Evolutionary conservation across 495 filamentous ascomycete species (phyloP), one percentile per base, ranked within the genome.

Genomic region (Aspergillus diversus): DNA sequence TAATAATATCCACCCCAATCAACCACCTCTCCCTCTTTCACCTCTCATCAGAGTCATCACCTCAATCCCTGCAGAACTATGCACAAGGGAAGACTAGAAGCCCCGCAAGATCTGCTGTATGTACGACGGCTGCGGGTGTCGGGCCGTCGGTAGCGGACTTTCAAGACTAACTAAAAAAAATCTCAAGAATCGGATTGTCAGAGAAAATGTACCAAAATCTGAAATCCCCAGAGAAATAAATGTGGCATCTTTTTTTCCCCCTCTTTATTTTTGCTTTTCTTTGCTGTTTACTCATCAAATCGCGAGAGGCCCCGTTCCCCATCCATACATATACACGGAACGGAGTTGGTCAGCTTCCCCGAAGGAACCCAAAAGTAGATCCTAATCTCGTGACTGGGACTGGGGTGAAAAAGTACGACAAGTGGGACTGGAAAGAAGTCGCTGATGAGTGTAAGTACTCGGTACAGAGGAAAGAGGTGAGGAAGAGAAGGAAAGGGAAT

Each of bases 91-190:
- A 42, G 39, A 48, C 34, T 46, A 57, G 32, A 58, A 9, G 64
- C 61, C 64, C 64, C 64, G 67, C 64, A 66, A 63, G 67, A 66
- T 65, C 64, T 64, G 52, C 64, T 69, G 67, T 64, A 70, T 67
- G 68, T 70, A 65, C 67, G 68, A 67, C 68, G 68, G 68, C 64
- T 65, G 64, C 68, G 68, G 68, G 68, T 57, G 64, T 66, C 68
- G 68, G 68, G 32, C 68, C 68, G 68, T 70, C 68, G 55, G 64
- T 70, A 70, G 68, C 64, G 68, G 64, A 66, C 60, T 61, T 56
- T 50, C 59, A 59, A 57, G 49, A 39, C 37, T 46, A 37, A 46
- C 59, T 46, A 47, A 34, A 50, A 50, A 4, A 43, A 43, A 43
- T 50, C 47, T 50, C 47, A 27, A 50, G 47, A 50, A 50, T 50